Percentiles rank a stretch among this genome's conserved stretches.
Conservation (phyloP, 352 stramenopile species). For the Pythium oligandrum region DNA sequence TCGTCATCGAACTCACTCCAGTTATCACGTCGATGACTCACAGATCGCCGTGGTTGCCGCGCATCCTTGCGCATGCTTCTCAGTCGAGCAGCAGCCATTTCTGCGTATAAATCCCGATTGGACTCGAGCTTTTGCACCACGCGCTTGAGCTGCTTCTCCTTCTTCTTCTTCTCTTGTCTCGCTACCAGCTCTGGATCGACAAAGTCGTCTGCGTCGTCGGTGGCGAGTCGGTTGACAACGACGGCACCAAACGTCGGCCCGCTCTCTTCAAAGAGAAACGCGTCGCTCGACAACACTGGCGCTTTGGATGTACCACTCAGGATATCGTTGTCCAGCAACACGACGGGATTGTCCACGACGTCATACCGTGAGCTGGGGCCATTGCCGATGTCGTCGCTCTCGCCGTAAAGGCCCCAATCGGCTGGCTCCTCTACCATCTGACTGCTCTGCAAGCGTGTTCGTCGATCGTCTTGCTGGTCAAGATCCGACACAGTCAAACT, state of each 20-base stretch:
- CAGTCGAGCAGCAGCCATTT: conserved; percentile 63
- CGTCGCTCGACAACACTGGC: conserved; percentile 35
- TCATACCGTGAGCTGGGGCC: conserved; percentile 33
- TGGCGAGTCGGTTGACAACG: conserved; percentile 20
- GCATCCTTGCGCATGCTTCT: conserved; percentile 58
- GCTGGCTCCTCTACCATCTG: conserved; percentile 25
- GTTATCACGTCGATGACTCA: conserved; percentile 25
- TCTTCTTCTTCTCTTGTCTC: conserved; percentile 39
- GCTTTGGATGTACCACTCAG: conserved; percentile 22
- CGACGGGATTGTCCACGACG: conserved; percentile 26
- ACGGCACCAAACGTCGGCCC: conserved; percentile 46
- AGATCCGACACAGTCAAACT: conserved; percentile 6
- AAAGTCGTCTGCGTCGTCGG: conserved; percentile 35
- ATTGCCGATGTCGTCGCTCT: conserved; percentile 15
- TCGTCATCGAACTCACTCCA: conserved; percentile 10
- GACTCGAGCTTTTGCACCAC: conserved; percentile 65
- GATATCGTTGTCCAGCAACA: conserved; percentile 60
- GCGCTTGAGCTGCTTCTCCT: conserved; percentile 45
- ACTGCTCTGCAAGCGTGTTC: conserved; percentile 12
- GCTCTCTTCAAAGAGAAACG: conserved; percentile 58
- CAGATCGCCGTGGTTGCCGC: conserved; percentile 29
- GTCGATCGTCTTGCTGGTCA: conserved; percentile 1
- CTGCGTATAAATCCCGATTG: conserved; percentile 65
- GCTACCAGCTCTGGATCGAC: conserved; percentile 44
- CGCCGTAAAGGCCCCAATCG: conserved; percentile 57